Conservation (phyloP, 805 yeast genomes). For the Blastobotrys attinorum region DNA sequence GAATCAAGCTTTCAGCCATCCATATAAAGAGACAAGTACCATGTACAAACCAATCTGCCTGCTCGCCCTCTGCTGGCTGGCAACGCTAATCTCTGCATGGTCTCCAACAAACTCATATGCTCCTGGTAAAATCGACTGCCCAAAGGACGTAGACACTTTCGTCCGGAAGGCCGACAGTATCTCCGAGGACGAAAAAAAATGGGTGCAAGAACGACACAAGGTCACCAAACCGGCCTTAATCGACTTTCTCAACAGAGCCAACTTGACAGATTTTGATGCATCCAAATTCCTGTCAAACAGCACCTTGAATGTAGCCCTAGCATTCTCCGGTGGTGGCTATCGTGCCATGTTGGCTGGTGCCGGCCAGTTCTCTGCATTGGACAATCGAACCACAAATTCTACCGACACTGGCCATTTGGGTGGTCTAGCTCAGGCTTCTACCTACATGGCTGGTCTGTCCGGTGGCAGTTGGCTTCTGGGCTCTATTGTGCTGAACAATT, state of each 20-base stretch:
- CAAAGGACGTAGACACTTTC: slow-evolving; percentile 23
- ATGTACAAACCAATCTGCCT: too few species aligned
- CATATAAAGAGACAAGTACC: too few species aligned
- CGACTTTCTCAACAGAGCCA: slow-evolving; percentile 38
- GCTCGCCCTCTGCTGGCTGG: not conserved
- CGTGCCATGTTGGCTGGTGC: slow-evolving; percentile 85
- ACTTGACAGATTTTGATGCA: slow-evolving; percentile 42
- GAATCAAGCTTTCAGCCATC: too few species aligned
- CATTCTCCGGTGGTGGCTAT: slow-evolving; percentile 85
- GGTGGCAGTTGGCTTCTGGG: slow-evolving; percentile 84
- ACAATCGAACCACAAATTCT: slow-evolving; percentile 55
- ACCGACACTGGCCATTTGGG: slow-evolving; percentile 48
- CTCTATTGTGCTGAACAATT: slow-evolving; percentile 59
- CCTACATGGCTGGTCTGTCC: slow-evolving; percentile 69
- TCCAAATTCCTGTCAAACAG: slow-evolving; percentile 22
- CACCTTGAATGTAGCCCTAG: slow-evolving; percentile 33
- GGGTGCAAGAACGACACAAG: slow-evolving; percentile 26
- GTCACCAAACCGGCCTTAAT: slow-evolving; percentile 35
- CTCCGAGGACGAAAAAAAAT: slow-evolving; percentile 22
- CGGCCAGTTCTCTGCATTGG: slow-evolving; percentile 73
- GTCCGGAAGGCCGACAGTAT: slow-evolving; percentile 28
- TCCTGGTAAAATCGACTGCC: slow-evolving; percentile 40
- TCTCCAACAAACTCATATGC: slow-evolving; percentile 38
- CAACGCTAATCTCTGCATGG: slow-evolving; percentile 11
- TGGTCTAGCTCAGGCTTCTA: slow-evolving; percentile 62